A percentile compares a stretch with the other conserved stretches of the same genome.
Conservation (phyloP, 2,329 filamentous ascomycete species). For the Venturia oleaginea region DNA sequence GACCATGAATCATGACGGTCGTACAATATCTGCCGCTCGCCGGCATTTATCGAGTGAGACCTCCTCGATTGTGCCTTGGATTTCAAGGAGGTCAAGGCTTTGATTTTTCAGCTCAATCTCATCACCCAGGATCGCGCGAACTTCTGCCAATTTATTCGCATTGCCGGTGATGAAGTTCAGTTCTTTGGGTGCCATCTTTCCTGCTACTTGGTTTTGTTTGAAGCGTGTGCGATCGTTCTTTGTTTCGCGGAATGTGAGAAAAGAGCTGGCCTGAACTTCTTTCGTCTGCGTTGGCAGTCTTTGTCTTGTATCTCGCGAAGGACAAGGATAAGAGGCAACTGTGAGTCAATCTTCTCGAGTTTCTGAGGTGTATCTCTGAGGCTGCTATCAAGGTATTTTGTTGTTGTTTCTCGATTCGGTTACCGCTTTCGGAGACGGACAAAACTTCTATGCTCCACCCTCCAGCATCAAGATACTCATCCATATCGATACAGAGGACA, state of each 20-base stretch:
- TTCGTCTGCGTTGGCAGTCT: background rate
- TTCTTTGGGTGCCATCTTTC: constrained; percentile 36
- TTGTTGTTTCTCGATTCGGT: background rate
- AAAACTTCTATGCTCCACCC: background rate
- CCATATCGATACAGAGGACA: background rate
- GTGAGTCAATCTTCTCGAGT: background rate
- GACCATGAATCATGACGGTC: constrained; percentile 18
- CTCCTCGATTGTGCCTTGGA: constrained; percentile 88
- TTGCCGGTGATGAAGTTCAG: constrained; percentile 97
- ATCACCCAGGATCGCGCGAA: constrained; percentile 72
- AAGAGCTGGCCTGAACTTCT: background rate
- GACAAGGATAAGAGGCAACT: background rate
- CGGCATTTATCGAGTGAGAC: constrained; percentile 82
- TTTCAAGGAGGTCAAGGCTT: constrained; percentile 72
- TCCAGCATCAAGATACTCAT: background rate
- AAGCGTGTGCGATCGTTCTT: background rate
- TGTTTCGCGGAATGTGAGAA: background rate
- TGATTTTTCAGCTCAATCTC: constrained; percentile 64
- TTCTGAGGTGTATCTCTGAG: background rate
- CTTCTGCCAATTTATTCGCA: constrained; percentile 84
- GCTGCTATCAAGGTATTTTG: background rate
- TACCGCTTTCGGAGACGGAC: constrained; percentile 1
- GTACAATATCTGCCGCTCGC: constrained; percentile 67
- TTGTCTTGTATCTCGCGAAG: background rate
- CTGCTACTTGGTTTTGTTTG: background rate